These are phyloP conservation scores for Phytophthora cactorum DNA, from an alignment of 352 stramenopile genomes.

Conservation along the genomic window DNA sequence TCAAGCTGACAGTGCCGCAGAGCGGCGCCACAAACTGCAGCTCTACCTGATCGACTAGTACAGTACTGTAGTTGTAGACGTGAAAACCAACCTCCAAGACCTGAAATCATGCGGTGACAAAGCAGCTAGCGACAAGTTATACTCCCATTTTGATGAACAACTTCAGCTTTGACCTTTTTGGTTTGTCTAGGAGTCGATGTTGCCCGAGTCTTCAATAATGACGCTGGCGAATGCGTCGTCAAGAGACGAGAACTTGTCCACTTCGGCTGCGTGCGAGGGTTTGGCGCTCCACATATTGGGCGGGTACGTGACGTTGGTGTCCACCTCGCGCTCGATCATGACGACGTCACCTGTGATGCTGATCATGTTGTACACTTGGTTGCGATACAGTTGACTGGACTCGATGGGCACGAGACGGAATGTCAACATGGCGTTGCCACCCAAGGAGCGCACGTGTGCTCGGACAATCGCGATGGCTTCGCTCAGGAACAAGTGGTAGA, in stretches of 20 bases:
- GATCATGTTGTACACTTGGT: conserved; percentile 94
- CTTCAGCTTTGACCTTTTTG: neutral
- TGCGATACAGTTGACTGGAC: conserved; percentile 87
- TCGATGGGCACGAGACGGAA: conserved; percentile 89
- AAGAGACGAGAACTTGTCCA: conserved; percentile 21
- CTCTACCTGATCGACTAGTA: neutral
- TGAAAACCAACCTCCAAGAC: neutral
- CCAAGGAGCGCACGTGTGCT: conserved; percentile 81
- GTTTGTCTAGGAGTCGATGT: neutral
- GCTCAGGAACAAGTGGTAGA: conserved; percentile 89
- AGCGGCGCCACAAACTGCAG: neutral
- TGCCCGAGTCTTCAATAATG: conserved; percentile 11
- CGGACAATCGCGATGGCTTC: conserved; percentile 89
- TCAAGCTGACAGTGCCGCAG: neutral
- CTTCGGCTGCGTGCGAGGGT: conserved; percentile 21
- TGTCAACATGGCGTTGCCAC: conserved; percentile 87
- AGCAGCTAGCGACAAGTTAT: too few relatives aligned
- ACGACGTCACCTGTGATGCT: conserved; percentile 89
- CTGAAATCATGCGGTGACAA: neutral
- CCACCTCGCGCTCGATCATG: conserved; percentile 72
- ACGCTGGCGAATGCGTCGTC: conserved; percentile 24
- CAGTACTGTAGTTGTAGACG: neutral
- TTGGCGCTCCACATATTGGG: conserved; percentile 42
- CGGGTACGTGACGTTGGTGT: conserved; percentile 39
- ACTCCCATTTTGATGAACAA: too few relatives aligned